A percentile compares a stretch with the other conserved stretches of the same genome.
Evolutionary conservation across 75 land plant genomes (phyloP).

Genomic region (Cunninghamia lanceolata): DNA sequence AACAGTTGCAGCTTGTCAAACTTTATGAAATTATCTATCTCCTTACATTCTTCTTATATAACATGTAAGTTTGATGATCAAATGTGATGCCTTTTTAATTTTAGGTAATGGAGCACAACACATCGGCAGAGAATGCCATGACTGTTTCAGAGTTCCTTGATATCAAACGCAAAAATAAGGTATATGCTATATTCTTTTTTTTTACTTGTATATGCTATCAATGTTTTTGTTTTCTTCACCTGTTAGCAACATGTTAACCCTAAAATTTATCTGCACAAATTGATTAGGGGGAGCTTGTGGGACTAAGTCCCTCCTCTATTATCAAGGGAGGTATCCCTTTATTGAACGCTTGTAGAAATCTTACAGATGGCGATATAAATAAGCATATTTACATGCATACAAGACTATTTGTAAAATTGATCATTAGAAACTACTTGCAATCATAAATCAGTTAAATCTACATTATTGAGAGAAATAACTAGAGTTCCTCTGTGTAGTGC

Average conservation of each 20-base stretch:
- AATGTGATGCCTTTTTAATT: neutral
- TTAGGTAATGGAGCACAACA: constrained; percentile 86
- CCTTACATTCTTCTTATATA: neutral
- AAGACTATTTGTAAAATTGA: no score
- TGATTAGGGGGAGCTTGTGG: no score
- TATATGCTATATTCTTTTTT: constrained; percentile 11
- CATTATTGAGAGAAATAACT: no score
- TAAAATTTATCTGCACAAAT: no score
- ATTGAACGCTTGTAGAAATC: no score
- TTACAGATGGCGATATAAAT: no score
- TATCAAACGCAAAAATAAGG: constrained; percentile 87
- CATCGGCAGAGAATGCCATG: constrained; percentile 77
- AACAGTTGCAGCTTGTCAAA: neutral
- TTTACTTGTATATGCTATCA: neutral
- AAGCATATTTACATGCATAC: no score
- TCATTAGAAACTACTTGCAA: no score
- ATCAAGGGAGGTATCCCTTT: no score
- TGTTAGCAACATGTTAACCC: neutral
- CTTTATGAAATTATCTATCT: neutral
- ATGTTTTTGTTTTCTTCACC: neutral
- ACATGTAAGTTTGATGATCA: neutral
- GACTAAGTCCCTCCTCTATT: no score
- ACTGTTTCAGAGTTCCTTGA: constrained; percentile 82
- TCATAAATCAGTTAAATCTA: no score
- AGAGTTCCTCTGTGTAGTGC: no score